phyloP scores from a whole-genome alignment of 805 yeast genomes.

The Kazachstania bromeliacearum region DNA sequence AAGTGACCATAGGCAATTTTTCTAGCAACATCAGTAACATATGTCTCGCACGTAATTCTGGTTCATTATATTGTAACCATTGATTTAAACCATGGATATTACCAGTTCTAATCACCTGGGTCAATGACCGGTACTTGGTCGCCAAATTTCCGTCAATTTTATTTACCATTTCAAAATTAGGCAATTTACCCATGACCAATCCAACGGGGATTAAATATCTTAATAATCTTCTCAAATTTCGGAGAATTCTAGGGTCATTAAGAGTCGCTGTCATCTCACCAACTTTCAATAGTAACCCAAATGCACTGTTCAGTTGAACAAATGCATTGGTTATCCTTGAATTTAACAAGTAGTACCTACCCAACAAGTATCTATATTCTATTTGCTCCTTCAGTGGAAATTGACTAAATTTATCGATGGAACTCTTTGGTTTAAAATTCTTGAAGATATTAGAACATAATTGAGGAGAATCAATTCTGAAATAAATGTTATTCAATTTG shows the following conservation, averaged over 20 bases:
- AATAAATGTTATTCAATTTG: constrained; percentile 47
- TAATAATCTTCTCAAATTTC: constrained; percentile 32
- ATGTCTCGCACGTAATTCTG: constrained; percentile 25
- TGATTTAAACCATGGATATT: constrained; percentile 30
- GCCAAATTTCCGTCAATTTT: constrained; percentile 20
- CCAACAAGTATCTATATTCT: constrained; percentile 47
- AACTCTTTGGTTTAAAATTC: constrained; percentile 48
- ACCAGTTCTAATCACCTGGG: constrained; percentile 35
- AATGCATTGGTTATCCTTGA: constrained; percentile 43
- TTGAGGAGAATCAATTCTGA: constrained; percentile 32
- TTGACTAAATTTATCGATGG: constrained; percentile 36
- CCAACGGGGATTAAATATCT: constrained; percentile 44
- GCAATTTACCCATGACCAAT: constrained; percentile 45
- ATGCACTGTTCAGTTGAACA: constrained; percentile 49
- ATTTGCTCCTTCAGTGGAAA: constrained; percentile 42
- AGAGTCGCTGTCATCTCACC: neutral
- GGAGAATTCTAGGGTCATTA: constrained; percentile 17
- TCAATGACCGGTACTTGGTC: constrained; percentile 33
- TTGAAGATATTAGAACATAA: constrained; percentile 29
- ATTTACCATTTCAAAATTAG: constrained; percentile 28
- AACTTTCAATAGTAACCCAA: constrained; percentile 22
- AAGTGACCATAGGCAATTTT: constrained; percentile 34
- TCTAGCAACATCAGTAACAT: constrained; percentile 33
- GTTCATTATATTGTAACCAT: constrained; percentile 27
- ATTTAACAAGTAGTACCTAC: constrained; percentile 46